These are phyloP conservation scores for Globisporangium carolinianum DNA, from an alignment of 352 stramenopile species.

Conservation along the genomic window DNA sequence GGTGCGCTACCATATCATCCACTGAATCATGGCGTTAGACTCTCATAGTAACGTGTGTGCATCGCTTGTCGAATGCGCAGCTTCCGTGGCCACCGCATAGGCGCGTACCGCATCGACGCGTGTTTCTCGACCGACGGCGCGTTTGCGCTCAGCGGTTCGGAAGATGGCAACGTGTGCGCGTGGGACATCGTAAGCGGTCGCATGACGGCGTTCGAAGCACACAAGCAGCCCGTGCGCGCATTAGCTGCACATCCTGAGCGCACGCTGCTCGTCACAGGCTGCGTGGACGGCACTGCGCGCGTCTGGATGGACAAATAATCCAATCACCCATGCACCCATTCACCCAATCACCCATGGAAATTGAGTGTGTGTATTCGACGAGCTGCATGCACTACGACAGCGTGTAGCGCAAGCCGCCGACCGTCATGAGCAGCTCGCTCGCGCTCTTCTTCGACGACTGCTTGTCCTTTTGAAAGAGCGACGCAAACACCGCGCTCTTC, in stretches of 20 bases:
- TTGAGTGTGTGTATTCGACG: too few relatives aligned
- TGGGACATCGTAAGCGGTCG: slow-evolving; percentile 52
- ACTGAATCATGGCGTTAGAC: too few relatives aligned
- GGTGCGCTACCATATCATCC: slow-evolving; percentile 18
- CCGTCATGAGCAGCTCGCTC: slow-evolving; percentile 82
- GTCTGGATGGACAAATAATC: slow-evolving; percentile 35
- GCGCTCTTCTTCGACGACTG: slow-evolving; percentile 49
- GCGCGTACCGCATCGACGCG: slow-evolving; percentile 65
- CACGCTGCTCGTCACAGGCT: slow-evolving; percentile 57
- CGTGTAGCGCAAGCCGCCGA: slow-evolving; percentile 78
- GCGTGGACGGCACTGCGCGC: slow-evolving; percentile 60
- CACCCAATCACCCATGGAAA: too few relatives aligned
- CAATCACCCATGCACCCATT: background rate
- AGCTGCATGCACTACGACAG: slow-evolving; percentile 42
- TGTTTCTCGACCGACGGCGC: slow-evolving; percentile 60
- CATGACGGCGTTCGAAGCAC: slow-evolving; percentile 39
- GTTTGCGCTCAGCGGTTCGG: slow-evolving; percentile 65
- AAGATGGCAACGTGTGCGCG: slow-evolving; percentile 58
- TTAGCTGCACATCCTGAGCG: slow-evolving; percentile 57
- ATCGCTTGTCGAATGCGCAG: slow-evolving; percentile 10
- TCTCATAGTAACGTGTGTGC: too few relatives aligned
- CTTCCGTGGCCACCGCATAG: slow-evolving; percentile 57
- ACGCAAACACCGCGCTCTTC: slow-evolving; percentile 76
- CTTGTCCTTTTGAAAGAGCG: slow-evolving; percentile 68
- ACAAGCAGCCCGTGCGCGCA: slow-evolving; percentile 56